phyloP scores from a whole-genome alignment of 495 filamentous ascomycete species.

The Penicillium flavigenum region DNA sequence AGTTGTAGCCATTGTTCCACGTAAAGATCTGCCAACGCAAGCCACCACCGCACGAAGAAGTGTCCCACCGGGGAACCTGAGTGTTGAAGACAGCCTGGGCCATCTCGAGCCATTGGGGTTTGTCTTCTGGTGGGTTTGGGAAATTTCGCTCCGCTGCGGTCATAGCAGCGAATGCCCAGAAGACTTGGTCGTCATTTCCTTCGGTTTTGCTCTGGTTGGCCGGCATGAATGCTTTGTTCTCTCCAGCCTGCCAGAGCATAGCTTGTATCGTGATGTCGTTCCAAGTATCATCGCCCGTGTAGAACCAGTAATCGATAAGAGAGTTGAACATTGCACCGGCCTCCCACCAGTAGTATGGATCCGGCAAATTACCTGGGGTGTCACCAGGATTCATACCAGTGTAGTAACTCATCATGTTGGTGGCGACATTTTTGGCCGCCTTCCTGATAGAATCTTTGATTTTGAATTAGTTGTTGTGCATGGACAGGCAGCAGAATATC shows the following conservation, averaged over 20 bases:
- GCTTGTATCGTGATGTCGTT: conserved; percentile 67
- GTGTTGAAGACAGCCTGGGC: conserved; percentile 82
- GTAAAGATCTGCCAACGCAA: conserved; percentile 84
- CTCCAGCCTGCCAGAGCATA: conserved; percentile 68
- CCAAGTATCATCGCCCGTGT: conserved; percentile 73
- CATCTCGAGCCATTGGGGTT: conserved; percentile 74
- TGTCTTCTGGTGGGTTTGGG: conserved; percentile 51
- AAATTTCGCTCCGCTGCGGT: conserved; percentile 77
- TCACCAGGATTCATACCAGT: conserved; percentile 70
- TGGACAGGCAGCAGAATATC: not conserved
- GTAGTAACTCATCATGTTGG: conserved; percentile 60
- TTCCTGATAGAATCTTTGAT: conserved; percentile 48
- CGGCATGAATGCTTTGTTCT: conserved; percentile 72
- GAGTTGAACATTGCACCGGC: conserved; percentile 73
- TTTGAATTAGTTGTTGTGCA: not conserved
- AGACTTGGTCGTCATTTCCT: conserved; percentile 85
- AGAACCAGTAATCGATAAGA: conserved; percentile 80
- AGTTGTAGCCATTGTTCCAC: conserved; percentile 74
- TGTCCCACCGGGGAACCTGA: conserved; percentile 71
- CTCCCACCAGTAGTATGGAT: conserved; percentile 85
- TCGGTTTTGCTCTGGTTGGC: conserved; percentile 72
- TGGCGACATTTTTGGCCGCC: conserved; percentile 42
- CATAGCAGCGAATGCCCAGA: conserved; percentile 84
- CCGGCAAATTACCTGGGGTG: conserved; percentile 67
- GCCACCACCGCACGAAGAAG: conserved; percentile 63